Evolutionary conservation across 176 grass and related monocot species (phyloP), one percentile per base, ranked within the genome.

Genomic region (Oropetium thomaeum): DNA sequence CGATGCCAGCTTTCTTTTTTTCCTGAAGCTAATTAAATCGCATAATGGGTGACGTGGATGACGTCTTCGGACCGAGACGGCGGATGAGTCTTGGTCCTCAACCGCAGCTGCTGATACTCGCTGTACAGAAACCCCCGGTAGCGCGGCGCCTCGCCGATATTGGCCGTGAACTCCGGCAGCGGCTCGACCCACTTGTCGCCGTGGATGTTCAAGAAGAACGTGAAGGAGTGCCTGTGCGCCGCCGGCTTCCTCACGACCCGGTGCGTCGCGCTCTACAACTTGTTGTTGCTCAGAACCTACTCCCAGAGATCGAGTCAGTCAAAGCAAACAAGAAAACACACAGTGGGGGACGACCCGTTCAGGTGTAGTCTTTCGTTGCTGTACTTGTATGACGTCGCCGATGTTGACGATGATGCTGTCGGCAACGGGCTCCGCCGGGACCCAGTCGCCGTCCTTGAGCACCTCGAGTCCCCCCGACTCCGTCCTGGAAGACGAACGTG

Each of bases 401-500:
- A 88, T 3, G 60, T 83, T 83, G 74, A 69, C 80, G 62, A 74
- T 30, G 60, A 88, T 74, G 86, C 75, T 88, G 25, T 62, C 69
- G 13, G 67, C 86, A 4, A 35, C 10, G 45, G 86, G 80, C 33
- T 83, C 51, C 3, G 15, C 86, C 5, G 74, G 61, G 34, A 88
- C 17, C 85, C 85, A 87, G 5, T 22, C 5, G 39, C 68, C 69
- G n/a, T 69, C 85, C 1, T 67, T 67, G 69, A 79, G 75, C 14
- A 88, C 80, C 68, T 88, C 79, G 3, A 88, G 85, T 6, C 85
- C 74, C 74, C 0, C 80, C 85, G 43, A 83, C 68, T 7, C 62
- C 33, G 61, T 88, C 86, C 53, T 88, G 86, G 32, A 88, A 7
- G 52, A 88, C 61, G 60, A 88, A 74, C 39, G 80, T 83, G 59